A percentile compares a stretch with the other conserved stretches of the same genome.
These are phyloP conservation scores for Fragaria ananassa DNA, from an alignment of 306 rosid species.

Conservation along the genomic window DNA sequence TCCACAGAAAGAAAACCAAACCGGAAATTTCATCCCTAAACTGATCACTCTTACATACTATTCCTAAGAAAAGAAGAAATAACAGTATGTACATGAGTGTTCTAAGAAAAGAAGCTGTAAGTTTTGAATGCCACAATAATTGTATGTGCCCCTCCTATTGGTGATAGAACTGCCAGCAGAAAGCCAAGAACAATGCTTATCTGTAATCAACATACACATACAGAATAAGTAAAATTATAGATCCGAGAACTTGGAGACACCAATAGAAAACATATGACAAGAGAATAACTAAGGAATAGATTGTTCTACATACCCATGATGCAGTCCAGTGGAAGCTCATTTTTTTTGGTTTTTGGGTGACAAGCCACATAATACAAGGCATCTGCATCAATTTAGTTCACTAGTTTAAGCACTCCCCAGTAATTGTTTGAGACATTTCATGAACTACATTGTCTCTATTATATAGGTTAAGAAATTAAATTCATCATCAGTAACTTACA, in stretches of 20 bases:
- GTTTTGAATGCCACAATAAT: constrained; percentile 41
- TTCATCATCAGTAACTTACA: constrained; percentile 27
- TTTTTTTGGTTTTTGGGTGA: constrained; percentile 25
- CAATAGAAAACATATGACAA: neutral
- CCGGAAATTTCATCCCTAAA: neutral
- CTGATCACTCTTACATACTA: neutral
- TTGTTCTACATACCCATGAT: constrained; percentile 35
- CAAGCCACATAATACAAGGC: constrained; percentile 61
- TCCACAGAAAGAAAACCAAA: too few relatives aligned
- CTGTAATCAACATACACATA: constrained; percentile 26
- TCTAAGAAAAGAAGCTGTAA: constrained; percentile 46
- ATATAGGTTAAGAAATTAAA: neutral
- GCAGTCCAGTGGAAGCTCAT: constrained; percentile 46
- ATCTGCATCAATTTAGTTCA: constrained; percentile 28
- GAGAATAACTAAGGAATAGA: neutral
- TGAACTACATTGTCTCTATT: neutral
- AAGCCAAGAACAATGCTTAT: constrained; percentile 17
- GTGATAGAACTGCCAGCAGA: constrained; percentile 39
- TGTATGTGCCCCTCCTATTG: constrained; percentile 58
- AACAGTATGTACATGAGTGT: neutral
- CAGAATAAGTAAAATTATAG: neutral
- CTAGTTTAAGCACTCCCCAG: neutral
- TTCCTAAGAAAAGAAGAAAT: neutral
- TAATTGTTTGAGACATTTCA: neutral
- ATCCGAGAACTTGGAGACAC: neutral